A percentile compares a stretch with the other conserved stretches of the same genome.
These are phyloP conservation scores for Chaetomium fimeti DNA, from an alignment of 495 filamentous ascomycete species.

Conservation along the genomic window DNA sequence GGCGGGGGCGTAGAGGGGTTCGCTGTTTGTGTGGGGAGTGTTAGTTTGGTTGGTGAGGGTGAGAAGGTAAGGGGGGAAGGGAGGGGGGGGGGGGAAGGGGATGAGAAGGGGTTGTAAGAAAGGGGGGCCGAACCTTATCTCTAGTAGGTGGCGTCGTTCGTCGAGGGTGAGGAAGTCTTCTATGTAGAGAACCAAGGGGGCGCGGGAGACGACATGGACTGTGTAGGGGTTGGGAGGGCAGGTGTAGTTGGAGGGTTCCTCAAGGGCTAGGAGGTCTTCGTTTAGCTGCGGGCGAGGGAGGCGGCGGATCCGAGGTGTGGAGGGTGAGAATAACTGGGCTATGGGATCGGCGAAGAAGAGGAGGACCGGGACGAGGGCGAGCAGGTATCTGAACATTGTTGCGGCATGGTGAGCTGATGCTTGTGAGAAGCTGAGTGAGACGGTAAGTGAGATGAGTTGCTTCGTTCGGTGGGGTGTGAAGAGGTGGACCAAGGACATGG, in stretches of 20 bases:
- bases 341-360: constrained; percentile 33
- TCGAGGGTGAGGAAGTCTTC: constrained; percentile 43
- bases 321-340: constrained; percentile 23
- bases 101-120: neutral
- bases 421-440: neutral
- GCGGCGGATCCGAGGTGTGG: constrained; percentile 31
- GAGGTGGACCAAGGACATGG: neutral
- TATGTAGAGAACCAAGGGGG: constrained; percentile 47
- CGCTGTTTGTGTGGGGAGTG: constrained; percentile 25
- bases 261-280: constrained; percentile 44
- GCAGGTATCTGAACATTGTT: constrained; percentile 33
- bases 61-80: neutral
- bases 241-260: constrained; percentile 28
- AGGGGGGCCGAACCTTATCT: constrained; percentile 41
- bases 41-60: neutral
- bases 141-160: constrained; percentile 43
- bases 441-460: neutral
- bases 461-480: neutral
- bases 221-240: constrained; percentile 40
- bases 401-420: neutral
- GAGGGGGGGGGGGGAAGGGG: no score
- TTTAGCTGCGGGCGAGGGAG: constrained; percentile 44
- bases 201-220: constrained; percentile 44
- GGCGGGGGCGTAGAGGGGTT: constrained; percentile 44
- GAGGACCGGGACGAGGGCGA: constrained; percentile 29